A percentile compares a stretch with the other conserved stretches of the same genome.
These are phyloP conservation scores for Pinus taeda DNA, from an alignment of 75 land plant species.

Conservation along the genomic window DNA sequence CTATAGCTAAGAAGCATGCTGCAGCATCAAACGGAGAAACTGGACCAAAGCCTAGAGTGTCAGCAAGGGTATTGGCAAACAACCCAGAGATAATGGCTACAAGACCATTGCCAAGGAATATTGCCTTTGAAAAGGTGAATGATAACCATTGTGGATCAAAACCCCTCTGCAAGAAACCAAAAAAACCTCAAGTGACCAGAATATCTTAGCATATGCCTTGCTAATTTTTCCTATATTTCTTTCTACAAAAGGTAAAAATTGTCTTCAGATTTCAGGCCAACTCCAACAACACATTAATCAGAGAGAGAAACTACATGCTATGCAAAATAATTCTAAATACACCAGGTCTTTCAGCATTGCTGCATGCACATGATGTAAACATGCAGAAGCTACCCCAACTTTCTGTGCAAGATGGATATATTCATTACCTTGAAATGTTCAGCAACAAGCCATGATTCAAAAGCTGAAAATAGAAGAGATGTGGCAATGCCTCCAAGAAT, in stretches of 20 bases:
- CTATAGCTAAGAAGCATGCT: conserved; percentile 79
- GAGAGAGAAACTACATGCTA: not conserved
- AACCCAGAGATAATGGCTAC: conserved; percentile 88
- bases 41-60: conserved; percentile 80
- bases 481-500: conserved; percentile 96
- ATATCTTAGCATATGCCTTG: not conserved
- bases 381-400: not conserved
- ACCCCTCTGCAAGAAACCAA: conserved; percentile 71
- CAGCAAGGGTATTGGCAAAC: conserved; percentile 82
- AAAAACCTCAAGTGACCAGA: not conserved
- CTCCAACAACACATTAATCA: not conserved
- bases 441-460: conserved; percentile 99
- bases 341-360: not conserved
- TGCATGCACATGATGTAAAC: not conserved
- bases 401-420: not conserved
- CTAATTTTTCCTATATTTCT: not conserved
- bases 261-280: not conserved
- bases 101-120: conserved; percentile 94
- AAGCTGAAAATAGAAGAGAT: conserved; percentile 92
- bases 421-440: conserved; percentile 85
- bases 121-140: conserved; percentile 92
- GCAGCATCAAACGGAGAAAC: conserved; percentile 99
- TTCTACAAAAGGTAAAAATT: not conserved
- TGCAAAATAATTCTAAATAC: not conserved
- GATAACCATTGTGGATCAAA: conserved; percentile 98